phyloP scores from a whole-genome alignment of 345 rosid genomes.

The Murraya paniculata region DNA sequence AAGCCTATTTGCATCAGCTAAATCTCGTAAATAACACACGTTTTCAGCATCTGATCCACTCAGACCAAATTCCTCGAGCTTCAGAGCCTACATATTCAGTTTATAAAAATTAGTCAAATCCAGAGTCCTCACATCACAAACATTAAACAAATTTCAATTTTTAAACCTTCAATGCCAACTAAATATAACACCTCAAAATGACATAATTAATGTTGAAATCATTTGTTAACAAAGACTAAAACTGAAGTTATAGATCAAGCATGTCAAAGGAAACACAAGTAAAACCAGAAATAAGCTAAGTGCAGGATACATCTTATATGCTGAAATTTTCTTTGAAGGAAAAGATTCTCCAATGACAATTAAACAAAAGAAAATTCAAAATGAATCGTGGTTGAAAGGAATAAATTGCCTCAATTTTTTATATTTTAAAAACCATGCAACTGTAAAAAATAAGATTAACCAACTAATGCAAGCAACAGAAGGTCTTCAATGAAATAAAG shows the following conservation, averaged over 20 bases:
- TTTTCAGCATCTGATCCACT: slow-evolving; percentile 83
- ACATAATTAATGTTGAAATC: not conserved
- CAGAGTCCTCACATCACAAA: not conserved
- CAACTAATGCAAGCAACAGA: slow-evolving; percentile 2
- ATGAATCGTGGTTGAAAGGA: not conserved
- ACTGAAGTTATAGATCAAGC: not conserved
- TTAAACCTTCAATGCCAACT: not conserved
- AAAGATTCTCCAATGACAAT: not conserved
- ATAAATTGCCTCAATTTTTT: not conserved
- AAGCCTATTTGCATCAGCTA: slow-evolving; percentile 84
- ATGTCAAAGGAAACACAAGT: not conserved
- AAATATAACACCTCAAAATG: not conserved
- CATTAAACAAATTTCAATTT: not conserved
- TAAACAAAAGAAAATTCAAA: not conserved
- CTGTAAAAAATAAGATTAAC: not conserved
- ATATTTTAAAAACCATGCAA: not conserved
- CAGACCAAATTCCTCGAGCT: slow-evolving; percentile 97
- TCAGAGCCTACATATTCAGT: slow-evolving; percentile 56
- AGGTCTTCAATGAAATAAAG: slow-evolving; percentile 21
- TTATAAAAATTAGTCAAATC: slow-evolving; percentile 11
- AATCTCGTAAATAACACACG: slow-evolving; percentile 83
- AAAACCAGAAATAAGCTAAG: not conserved
- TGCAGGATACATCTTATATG: not conserved
- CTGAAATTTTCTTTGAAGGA: not conserved
- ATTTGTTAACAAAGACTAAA: not conserved